Percentiles rank a stretch among this genome's conserved stretches.
Evolutionary conservation across 495 filamentous ascomycete species (phyloP).

Genomic region (Daldinia caldariorum): DNA sequence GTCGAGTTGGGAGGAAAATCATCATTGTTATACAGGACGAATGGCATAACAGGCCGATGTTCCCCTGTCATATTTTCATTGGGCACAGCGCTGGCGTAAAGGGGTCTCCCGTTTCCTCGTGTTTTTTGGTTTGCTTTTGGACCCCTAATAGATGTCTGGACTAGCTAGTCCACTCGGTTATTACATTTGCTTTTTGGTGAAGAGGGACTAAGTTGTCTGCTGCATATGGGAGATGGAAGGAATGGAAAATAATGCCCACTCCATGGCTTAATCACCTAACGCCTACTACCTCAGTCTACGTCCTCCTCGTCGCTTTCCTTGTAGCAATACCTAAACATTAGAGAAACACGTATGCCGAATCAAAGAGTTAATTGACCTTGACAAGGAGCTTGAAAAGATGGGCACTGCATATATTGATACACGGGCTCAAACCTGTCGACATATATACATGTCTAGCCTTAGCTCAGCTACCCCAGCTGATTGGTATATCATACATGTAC

Average conservation of each 20-base stretch:
- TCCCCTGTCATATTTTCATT: slow-evolving; percentile 12
- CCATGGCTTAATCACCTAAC: background rate
- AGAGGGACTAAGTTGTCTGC: slow-evolving; percentile 22
- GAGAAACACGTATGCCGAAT: background rate
- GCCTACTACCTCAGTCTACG: background rate
- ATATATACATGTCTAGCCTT: slow-evolving; percentile 30
- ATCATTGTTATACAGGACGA: slow-evolving; percentile 13
- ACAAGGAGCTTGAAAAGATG: slow-evolving; percentile 3
- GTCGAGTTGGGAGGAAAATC: slow-evolving; percentile 6
- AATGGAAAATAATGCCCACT: slow-evolving; percentile 19
- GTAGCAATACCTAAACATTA: background rate
- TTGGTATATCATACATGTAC: slow-evolving; percentile 39
- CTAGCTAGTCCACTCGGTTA: slow-evolving; percentile 8
- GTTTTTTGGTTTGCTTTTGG: slow-evolving; percentile 5
- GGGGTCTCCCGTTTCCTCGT: background rate
- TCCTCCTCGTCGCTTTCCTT: background rate
- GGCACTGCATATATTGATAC: slow-evolving; percentile 8
- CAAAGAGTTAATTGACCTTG: background rate
- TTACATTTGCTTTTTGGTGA: slow-evolving; percentile 3
- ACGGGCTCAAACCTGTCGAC: background rate
- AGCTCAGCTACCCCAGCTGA: slow-evolving; percentile 5
- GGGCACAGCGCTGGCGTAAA: slow-evolving; percentile 38
- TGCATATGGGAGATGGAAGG: background rate
- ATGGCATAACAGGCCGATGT: slow-evolving; percentile 25
- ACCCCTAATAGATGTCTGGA: slow-evolving; percentile 22